Evolutionary conservation across 768 basidiomycete species (phyloP), one percentile per base, ranked within the genome.

Genomic region (Lactifluus hygrophoroides): DNA sequence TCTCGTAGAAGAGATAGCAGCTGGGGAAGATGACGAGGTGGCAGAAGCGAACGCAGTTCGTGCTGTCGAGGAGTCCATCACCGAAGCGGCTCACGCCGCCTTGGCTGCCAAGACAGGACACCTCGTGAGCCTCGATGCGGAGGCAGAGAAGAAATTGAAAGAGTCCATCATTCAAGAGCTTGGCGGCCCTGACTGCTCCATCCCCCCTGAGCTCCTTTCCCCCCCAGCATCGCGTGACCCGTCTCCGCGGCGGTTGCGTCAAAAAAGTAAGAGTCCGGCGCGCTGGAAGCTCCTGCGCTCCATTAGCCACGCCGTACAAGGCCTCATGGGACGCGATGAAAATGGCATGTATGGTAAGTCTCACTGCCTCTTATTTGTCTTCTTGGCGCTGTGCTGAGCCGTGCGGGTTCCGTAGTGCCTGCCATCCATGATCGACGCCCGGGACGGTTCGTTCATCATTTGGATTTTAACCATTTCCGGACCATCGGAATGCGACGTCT

Each of bases 381-480:
- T 44, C 56, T 25, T 37, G 56, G 21, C 43, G n/a, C 35, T 16
- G 9, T 40, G 21, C 32, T 46, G n/a, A 51, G 11, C 23, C 14
- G 28, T 27, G 7, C 35, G 5, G 17, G 9, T 40, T 10, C 28
- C 44, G 3, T 63, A 89, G 87, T 90, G 43, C 88, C 87, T 38
- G 77, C 77, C 2, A 76, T 85, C 19, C 74, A 80, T 60, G 88
- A 89, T 69, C 80, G 87, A 54, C 79, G 84, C 54, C 84, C 90
- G 30, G 86, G 88, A 52, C 81, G 88, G 59, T 88, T 87, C 67
- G 85, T 96, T 35, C 85, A 82, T 38, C 87, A 92, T 70, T 74
- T 99, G 14, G 91, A 92, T 68, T 99, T 99, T 68, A 94, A 92
- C 66, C 93, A 95, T 69, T 99, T 99, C 76, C 84, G 94, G 27